Percentiles rank a stretch among this genome's conserved stretches.
These are phyloP conservation scores for Cyclotella sp. DNA, from an alignment of 108 stramenopile genomes.

Conservation along the genomic window DNA sequence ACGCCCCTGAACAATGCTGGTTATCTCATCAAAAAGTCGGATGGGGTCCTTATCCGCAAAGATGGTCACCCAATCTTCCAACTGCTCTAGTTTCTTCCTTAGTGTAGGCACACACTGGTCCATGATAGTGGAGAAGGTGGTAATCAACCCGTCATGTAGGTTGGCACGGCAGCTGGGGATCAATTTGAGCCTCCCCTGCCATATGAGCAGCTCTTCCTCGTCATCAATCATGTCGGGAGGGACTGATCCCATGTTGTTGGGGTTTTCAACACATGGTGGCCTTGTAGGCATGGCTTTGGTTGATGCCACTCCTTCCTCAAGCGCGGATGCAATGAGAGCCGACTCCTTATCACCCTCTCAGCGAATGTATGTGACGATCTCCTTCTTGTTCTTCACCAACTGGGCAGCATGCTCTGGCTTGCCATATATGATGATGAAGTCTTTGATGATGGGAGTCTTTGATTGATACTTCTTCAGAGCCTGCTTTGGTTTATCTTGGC, in stretches of 20 bases:
- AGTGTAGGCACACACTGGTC: background rate
- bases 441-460: slow-evolving; percentile 9
- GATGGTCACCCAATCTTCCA: background rate
- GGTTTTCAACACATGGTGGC: background rate
- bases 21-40: background rate
- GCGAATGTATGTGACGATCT: background rate
- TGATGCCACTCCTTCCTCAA: background rate
- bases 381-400: background rate
- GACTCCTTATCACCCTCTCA: background rate
- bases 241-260: background rate
- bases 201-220: background rate
- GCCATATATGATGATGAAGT: background rate
- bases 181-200: background rate
- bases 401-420: slow-evolving; percentile 4
- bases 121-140: background rate
- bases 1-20: background rate
- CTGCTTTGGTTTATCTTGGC: no score
- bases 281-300: background rate
- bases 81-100: background rate
- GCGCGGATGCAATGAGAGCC: background rate
- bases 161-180: background rate
- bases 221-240: background rate
- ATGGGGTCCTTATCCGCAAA: background rate
- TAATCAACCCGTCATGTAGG: background rate
- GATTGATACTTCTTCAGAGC: background rate